These are phyloP conservation scores for Penicillium egyptiacum DNA, from an alignment of 495 filamentous ascomycete species.

Conservation along the genomic window DNA sequence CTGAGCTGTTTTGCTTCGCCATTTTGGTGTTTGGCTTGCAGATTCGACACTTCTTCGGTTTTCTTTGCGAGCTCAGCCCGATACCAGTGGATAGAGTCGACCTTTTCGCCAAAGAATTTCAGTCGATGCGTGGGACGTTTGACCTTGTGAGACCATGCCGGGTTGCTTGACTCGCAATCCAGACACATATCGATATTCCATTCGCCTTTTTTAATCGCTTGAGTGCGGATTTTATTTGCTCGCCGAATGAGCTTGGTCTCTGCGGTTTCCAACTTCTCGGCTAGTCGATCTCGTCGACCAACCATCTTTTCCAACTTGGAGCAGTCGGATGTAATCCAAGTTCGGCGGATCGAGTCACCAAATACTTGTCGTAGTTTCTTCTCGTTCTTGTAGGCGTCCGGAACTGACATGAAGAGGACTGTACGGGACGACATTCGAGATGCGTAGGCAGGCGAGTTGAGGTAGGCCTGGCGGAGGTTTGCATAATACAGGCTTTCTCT, in stretches of 20 bases:
- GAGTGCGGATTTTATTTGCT: conserved; percentile 55
- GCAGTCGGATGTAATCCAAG: conserved; percentile 63
- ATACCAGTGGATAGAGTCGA: conserved; percentile 88
- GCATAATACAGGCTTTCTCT: conserved; percentile 70
- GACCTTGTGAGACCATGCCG: conserved; percentile 48
- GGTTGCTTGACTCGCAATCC: conserved; percentile 49
- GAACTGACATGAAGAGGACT: conserved; percentile 68
- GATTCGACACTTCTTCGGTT: conserved; percentile 64
- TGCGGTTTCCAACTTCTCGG: conserved; percentile 61
- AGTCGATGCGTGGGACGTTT: conserved; percentile 54
- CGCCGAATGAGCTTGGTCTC: conserved; percentile 64
- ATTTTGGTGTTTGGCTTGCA: conserved; percentile 57
- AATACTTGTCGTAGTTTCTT: conserved; percentile 58
- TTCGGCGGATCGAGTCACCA: conserved; percentile 56
- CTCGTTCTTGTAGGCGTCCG: conserved; percentile 57
- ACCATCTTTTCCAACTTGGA: conserved; percentile 57
- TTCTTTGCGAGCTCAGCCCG: conserved; percentile 67
- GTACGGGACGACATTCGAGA: conserved; percentile 66
- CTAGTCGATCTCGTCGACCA: conserved; percentile 56
- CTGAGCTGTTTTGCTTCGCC: conserved; percentile 52
- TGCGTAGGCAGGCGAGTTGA: conserved; percentile 65
- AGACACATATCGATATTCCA: conserved; percentile 25
- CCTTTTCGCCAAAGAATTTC: conserved; percentile 60
- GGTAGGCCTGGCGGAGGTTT: conserved; percentile 68
- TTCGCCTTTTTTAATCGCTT: conserved; percentile 37